A percentile compares a stretch with the other conserved stretches of the same genome.
Conservation (phyloP, 495 filamentous ascomycete genomes). For the Penicillium odoratum region DNA sequence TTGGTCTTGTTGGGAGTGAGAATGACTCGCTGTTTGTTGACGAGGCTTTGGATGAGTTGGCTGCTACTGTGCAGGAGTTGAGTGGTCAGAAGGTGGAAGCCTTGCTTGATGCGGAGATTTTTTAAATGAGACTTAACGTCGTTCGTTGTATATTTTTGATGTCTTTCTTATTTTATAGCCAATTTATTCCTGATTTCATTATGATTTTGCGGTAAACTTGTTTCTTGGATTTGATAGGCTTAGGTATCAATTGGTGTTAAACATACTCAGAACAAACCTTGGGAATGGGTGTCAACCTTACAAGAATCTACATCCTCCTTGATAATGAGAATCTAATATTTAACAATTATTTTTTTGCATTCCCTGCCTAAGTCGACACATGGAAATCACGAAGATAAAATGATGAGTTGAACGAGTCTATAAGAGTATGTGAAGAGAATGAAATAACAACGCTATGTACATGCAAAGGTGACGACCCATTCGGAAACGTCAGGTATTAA, state of each 20-base stretch:
- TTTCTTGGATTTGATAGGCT: background rate
- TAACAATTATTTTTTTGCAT: too few relatives aligned
- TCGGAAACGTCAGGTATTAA: conserved; percentile 4
- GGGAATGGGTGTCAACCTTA: too few relatives aligned
- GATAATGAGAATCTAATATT: too few relatives aligned
- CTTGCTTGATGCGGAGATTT: conserved; percentile 15
- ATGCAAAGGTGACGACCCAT: conserved; percentile 4
- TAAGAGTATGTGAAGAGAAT: background rate
- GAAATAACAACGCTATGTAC: conserved; percentile 1
- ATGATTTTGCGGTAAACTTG: background rate
- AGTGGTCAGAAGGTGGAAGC: conserved; percentile 1
- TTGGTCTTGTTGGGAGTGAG: conserved; percentile 40
- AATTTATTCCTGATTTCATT: background rate
- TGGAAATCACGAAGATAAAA: background rate
- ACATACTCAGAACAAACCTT: too few relatives aligned
- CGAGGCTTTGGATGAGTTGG: conserved; percentile 30
- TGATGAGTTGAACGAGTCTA: background rate
- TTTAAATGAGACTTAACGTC: background rate
- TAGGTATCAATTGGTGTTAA: too few relatives aligned
- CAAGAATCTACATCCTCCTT: too few relatives aligned
- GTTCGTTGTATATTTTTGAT: background rate
- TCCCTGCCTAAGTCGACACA: too few relatives aligned
- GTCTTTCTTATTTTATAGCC: conserved; percentile 1
- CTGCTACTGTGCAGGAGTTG: conserved; percentile 26
- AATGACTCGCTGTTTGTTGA: conserved; percentile 28